phyloP scores from a whole-genome alignment of 1,284 basidiomycete genomes.

The Pseudomicrostroma phylloplanum region DNA sequence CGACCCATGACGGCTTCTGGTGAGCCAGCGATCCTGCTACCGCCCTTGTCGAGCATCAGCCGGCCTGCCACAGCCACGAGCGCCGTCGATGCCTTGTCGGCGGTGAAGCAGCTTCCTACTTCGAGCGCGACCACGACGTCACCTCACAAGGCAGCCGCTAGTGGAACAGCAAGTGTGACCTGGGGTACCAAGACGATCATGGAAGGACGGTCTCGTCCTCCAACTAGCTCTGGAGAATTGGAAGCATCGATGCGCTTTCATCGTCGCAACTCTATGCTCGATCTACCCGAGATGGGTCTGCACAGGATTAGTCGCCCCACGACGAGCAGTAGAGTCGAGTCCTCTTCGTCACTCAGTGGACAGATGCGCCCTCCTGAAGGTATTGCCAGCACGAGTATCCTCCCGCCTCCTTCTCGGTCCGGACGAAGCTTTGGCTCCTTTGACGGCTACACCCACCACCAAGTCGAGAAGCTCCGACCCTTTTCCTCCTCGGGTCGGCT shows the following conservation, averaged over 20 bases:
- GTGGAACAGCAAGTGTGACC: too few relatives aligned
- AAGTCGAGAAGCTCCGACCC: background rate
- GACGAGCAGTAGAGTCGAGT: background rate
- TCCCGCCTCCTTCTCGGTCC: background rate
- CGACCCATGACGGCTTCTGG: too few relatives aligned
- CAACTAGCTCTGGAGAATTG: background rate
- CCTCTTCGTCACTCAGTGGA: background rate
- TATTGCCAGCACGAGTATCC: too few relatives aligned
- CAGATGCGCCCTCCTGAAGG: slow-evolving; percentile 2
- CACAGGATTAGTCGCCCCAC: background rate
- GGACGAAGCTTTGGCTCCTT: background rate
- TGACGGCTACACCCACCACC: background rate
- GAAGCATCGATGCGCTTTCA: background rate
- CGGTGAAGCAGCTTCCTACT: too few relatives aligned
- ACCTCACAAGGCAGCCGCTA: too few relatives aligned
- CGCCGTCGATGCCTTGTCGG: too few relatives aligned
- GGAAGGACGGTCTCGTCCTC: background rate
- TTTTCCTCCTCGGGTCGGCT: background rate
- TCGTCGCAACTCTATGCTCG: slow-evolving; percentile 2
- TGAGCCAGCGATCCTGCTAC: too few relatives aligned
- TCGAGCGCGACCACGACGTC: too few relatives aligned
- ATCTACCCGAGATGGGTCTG: slow-evolving; percentile 3
- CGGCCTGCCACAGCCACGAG: too few relatives aligned
- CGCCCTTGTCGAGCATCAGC: too few relatives aligned
- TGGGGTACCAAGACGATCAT: too few relatives aligned